phyloP scores from a whole-genome alignment of 140 eudicot species.

The Ambrosia hybrid region DNA sequence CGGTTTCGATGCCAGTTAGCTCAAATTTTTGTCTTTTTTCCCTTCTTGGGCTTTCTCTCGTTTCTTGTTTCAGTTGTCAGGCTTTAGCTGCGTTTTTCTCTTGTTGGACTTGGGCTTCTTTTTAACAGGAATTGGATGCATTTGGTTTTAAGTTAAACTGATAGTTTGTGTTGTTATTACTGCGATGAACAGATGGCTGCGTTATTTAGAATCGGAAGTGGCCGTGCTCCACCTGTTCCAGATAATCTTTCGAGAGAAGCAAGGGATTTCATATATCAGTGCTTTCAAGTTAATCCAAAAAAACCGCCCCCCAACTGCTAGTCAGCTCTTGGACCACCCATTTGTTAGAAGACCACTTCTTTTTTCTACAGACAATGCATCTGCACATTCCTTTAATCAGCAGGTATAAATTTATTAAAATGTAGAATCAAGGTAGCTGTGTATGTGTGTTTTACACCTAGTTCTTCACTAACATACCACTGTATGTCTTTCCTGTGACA shows the following conservation, averaged over 20 bases:
- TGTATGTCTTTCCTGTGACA: constrained; percentile 4
- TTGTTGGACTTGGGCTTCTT: no score
- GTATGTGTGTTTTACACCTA: background rate
- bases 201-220: constrained; percentile 69
- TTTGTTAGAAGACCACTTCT: constrained; percentile 65
- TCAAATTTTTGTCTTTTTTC: no score
- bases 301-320: constrained; percentile 76
- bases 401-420: constrained; percentile 16
- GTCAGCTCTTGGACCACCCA: constrained; percentile 77
- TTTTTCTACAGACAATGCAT: constrained; percentile 25
- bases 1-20: no score
- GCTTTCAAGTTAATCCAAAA: constrained; percentile 65
- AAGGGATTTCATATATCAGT: constrained; percentile 55
- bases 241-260: constrained; percentile 61
- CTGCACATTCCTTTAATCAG: constrained; percentile 42
- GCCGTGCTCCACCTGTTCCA: constrained; percentile 69
- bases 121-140: background rate
- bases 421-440: background rate
- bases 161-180: constrained; percentile 10
- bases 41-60: no score
- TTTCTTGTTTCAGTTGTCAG: no score
- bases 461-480: background rate
- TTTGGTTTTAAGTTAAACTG: constrained; percentile 14
- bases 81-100: no score
- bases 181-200: constrained; percentile 65